phyloP scores from a whole-genome alignment of 139 green algal species.

The Pseudopediastrum boryanum region DNA sequence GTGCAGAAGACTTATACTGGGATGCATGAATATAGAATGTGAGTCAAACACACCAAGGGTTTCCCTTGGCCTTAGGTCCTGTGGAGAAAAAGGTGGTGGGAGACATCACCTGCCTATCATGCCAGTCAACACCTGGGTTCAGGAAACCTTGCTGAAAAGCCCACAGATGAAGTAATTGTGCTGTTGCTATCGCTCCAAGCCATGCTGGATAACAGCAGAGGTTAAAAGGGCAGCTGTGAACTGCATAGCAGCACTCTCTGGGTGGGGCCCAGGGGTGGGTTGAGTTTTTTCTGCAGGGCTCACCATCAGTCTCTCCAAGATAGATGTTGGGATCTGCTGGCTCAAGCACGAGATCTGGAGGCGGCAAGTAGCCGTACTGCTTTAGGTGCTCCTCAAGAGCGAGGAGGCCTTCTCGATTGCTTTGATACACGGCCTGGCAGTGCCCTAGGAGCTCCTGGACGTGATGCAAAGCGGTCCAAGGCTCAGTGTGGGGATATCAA shows the following conservation, averaged over 20 bases:
- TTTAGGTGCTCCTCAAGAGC: constrained; percentile 21
- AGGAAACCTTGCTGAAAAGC: no score
- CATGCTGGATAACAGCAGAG: background rate
- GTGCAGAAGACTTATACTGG: no score
- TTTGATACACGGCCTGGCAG: constrained; percentile 24
- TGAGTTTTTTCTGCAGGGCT: background rate
- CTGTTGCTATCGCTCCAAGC: background rate
- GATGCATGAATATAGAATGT: no score
- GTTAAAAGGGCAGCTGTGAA: no score
- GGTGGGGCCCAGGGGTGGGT: background rate
- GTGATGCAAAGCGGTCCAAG: background rate
- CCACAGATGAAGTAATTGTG: background rate
- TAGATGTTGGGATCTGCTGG: background rate
- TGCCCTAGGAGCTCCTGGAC: constrained; percentile 35
- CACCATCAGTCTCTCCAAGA: background rate
- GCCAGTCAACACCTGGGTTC: no score
- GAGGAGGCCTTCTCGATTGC: constrained; percentile 4
- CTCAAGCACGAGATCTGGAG: background rate
- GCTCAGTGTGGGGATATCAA: no score
- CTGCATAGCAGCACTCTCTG: background rate
- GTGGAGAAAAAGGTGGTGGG: no score
- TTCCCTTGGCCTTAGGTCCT: no score
- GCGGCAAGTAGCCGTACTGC: constrained; percentile 27
- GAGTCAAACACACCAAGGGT: no score
- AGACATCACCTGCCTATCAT: no score